Percentiles rank a stretch among this genome's conserved stretches.
phyloP scores from a whole-genome alignment of 192 early-diverging fungal species.

The Rhizoclosmatium sp. region DNA sequence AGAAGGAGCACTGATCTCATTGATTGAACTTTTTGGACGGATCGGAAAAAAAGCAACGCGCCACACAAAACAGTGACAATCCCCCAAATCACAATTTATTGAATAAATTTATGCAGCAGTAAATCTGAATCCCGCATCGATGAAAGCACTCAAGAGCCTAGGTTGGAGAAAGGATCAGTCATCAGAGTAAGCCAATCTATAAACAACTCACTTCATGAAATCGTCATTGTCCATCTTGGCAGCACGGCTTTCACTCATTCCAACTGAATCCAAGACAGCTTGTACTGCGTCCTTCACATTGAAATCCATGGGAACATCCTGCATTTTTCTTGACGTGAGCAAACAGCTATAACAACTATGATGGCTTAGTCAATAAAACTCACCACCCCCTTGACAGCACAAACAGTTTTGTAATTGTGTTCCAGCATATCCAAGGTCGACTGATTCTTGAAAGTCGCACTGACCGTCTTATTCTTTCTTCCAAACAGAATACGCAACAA shows the following conservation, averaged over 20 bases:
- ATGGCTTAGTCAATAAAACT: background rate
- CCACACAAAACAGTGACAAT: background rate
- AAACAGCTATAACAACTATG: too few species aligned
- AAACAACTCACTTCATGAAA: constrained; percentile 76
- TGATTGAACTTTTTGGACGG: background rate
- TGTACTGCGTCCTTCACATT: constrained; percentile 84
- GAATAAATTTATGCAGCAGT: constrained; percentile 44
- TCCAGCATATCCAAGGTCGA: constrained; percentile 90
- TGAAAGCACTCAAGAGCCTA: constrained; percentile 87
- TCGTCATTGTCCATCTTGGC: constrained; percentile 95
- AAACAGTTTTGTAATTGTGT: constrained; percentile 95
- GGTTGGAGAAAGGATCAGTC: background rate
- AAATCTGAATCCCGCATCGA: constrained; percentile 92
- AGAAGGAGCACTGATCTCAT: background rate
- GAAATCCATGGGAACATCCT: constrained; percentile 69
- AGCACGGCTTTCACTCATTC: constrained; percentile 79
- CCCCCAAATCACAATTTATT: background rate
- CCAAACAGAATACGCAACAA: constrained; percentile 91
- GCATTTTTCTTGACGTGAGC: background rate
- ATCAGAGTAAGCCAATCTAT: background rate
- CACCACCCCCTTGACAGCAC: constrained; percentile 79
- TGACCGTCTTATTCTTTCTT: constrained; percentile 93
- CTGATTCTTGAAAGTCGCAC: constrained; percentile 89
- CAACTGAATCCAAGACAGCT: constrained; percentile 73
- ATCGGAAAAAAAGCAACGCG: background rate